Conservation (phyloP, 2,329 filamentous ascomycete species). For the Ophiostoma ips region DNA sequence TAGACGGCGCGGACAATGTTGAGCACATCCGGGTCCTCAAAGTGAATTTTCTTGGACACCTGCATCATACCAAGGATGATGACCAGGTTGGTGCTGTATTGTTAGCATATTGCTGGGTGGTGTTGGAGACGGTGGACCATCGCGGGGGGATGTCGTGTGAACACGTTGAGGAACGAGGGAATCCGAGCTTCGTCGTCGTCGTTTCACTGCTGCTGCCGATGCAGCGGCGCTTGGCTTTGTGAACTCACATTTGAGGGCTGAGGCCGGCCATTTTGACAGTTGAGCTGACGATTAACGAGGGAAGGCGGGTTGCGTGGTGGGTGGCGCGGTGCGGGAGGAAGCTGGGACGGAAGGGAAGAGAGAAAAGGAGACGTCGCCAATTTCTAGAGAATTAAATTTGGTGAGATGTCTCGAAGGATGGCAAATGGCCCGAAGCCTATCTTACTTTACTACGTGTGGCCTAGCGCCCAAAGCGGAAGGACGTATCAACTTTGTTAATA, state of each 20-base stretch:
- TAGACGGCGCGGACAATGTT: constrained; percentile 42
- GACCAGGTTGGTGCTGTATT: constrained; percentile 69
- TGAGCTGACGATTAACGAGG: neutral
- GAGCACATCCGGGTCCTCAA: constrained; percentile 61
- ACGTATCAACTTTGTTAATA: no score
- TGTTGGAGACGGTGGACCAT: neutral
- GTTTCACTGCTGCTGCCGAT: no score
- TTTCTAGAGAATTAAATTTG: neutral
- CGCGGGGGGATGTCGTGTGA: no score
- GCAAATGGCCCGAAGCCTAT: no score
- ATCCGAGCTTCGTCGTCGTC: neutral
- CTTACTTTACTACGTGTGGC: no score
- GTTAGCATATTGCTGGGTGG: constrained; percentile 12
- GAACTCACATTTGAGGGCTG: constrained; percentile 50
- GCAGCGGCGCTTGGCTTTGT: neutral
- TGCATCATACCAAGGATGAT: constrained; percentile 98
- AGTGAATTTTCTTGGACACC: constrained; percentile 87
- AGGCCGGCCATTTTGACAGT: constrained; percentile 41
- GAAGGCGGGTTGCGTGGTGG: neutral
- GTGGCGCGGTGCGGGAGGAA: neutral
- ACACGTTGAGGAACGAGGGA: neutral
- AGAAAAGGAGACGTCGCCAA: neutral
- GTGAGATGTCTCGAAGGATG: no score
- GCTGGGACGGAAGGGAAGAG: neutral
- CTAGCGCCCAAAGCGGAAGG: no score